Base-by-base conservation (phyloP, 495 filamentous ascomycete species). In the Coniosporium apollinis region DNA sequence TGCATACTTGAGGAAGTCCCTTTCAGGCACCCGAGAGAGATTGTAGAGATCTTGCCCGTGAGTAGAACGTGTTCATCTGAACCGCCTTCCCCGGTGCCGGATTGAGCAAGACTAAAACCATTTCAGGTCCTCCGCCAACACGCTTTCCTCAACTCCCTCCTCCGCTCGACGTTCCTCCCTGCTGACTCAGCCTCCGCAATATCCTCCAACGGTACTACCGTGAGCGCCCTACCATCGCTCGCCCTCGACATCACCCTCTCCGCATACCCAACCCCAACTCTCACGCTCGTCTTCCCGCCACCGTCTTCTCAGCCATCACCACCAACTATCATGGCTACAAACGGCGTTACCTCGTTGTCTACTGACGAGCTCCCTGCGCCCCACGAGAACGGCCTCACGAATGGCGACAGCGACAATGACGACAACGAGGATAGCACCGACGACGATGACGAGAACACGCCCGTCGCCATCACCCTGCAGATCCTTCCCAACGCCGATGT, bases 1-100 rank as follows among this genome's bases (percentile, higher is more conserved):
- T 64, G 73, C 22, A 67, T 65, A 2, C 51, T 97, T 17, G 67
- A 67, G 24, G 68, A 80, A 15, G 57, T 94, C 6, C 76, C 81
- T 1, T 94, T 97, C 46, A 71, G 74, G 1, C 89, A 96, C 49
- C 89, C 89, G 2, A 70, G 76, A 33, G 84, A 94, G 48, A 59
- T 97, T 10, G 58, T 86, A 18, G 68, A 68, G 25, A 72, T 94
- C 35, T 61, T 94, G 17, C 83, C 78, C 3, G 25, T 42, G 17
- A 26, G 16, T 42, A 21, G 7, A 7, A 13, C 24, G 8, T 26
- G 8, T 7, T 8, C 24, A 26, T 26, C 13, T 8, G 7, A 8
- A n/a, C n/a, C n/a, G n/a, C n/a, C n/a, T n/a, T n/a, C n/a, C n/a
- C n/a, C n/a, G n/a, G n/a, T n/a, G n/a, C 7, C 8, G 24, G 8